Evolutionary conservation across 2,329 filamentous ascomycete genomes (phyloP), one percentile per base, ranked within the genome.

Genomic region (Exserohilum turcica): DNA sequence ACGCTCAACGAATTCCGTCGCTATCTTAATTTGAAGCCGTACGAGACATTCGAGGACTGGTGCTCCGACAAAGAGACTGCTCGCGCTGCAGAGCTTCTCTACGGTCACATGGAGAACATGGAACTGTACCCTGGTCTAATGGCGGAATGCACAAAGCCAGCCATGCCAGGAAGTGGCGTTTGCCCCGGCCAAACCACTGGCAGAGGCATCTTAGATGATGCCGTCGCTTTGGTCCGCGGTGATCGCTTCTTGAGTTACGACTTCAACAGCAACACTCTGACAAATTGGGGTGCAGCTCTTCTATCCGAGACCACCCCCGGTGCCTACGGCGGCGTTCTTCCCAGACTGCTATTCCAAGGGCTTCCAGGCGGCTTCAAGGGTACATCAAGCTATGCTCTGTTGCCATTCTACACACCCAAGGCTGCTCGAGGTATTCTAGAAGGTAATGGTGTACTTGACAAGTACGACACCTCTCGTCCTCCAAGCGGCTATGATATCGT

Each of bases 1-100:
- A 88, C 88, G 0, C 79, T 95, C 49, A 94, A 94, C 70, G 90
- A 94, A 76, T 94, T 93, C 78, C 83, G 91, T 43, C 85, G 87
- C 67, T 90, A 91, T 74, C 91, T 92, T 60, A 87, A 87, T 1
- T 77, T 95, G n/a, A 89, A 88, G 75, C 82, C 84, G 0, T 87
- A 94, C 68, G 84, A 88, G 27, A 88, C 79, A 0, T 95, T 94
- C 53, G 88, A 92, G 73, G 89, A 91, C 44, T 91, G 93, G 77
- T 94, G 92, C 74, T 85, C 87, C 0, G 87, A 94, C 61, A 87
- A 87, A 0, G 81, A 83, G 24, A 82, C 92, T 18, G 83, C 88
- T 2, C 80, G 86, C 40, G 78, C 83, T 8, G 79, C 93, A 4
- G 60, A 65, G 38, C 61, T 67, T 24, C 61, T 77, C 18, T 91